Base-by-base conservation (phyloP, 2,329 filamentous ascomycete genomes). In the Lojkania enalia region DNA sequence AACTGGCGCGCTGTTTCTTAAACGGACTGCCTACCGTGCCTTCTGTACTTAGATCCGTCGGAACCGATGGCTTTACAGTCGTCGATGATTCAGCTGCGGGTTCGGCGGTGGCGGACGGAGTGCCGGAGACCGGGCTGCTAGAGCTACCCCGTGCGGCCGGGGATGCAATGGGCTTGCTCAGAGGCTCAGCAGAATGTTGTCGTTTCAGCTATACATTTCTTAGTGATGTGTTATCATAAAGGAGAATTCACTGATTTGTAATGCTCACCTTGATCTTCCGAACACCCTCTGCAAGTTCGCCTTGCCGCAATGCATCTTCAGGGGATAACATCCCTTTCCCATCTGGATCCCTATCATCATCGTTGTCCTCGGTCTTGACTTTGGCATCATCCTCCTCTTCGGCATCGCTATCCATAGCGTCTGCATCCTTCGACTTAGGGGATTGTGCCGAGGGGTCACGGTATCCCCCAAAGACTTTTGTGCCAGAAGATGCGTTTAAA, bases 401-500 rank as follows among this genome's bases (percentile, higher is more conserved):
- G 20, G 86, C 91, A 57, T 94, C 88, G 67, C 91, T 88, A 16
- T 79, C 76, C 35, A 73, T 73, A 4, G 69, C 66, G 40, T 78
- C 81, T 32, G 82, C 84, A 45, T 81, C 74, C 50, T 71, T 76
- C 36, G 63, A 77, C 60, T 83, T 83, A 2, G 76, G 67, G 1
- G 76, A 73, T 42, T 82, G 78, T 13, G 77, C 71, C 30, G 82
- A 78, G 44, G 79, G 77, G 52, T 95, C 90, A 42, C 92, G 83
- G 74, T 96, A 96, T 12, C 88, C 83, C 2, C 90, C 86, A 67
- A 96, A 97, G 25, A 91, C 91, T 36, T 95, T 88, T 0, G 90
- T 92, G 19, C 91, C 90, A n/a, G 83, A 83, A 4, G 57, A 46
- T 2, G 88, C 80, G 67, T 95, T 95, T 16, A 97, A 77, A 0